phyloP scores from a whole-genome alignment of 1,139 yeast genomes.

The Trichomonascaceae sp. region DNA sequence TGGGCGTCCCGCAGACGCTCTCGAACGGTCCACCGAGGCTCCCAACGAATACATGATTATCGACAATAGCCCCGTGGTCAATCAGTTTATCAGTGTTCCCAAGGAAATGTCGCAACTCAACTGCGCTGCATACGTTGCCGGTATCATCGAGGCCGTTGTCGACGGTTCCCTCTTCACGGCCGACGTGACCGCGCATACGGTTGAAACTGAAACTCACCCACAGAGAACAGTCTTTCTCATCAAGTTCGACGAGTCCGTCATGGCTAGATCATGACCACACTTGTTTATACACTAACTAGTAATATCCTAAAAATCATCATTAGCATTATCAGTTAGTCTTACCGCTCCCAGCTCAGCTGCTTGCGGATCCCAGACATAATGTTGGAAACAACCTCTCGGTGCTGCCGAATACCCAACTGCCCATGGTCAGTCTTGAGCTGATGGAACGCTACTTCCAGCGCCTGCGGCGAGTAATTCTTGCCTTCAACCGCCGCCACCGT shows the following conservation, averaged over 20 bases:
- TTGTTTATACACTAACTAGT: background rate
- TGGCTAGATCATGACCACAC: no score
- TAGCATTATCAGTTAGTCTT: background rate
- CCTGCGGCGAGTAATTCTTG: conserved; percentile 28
- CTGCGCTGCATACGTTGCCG: conserved; percentile 81
- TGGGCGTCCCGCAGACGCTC: conserved; percentile 72
- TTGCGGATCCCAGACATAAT: conserved; percentile 2
- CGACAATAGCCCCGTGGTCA: conserved; percentile 66
- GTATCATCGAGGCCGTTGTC: conserved; percentile 79
- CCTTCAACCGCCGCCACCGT: conserved; percentile 36
- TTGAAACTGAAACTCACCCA: conserved; percentile 51
- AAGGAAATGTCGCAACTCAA: conserved; percentile 67
- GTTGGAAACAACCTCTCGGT: conserved; percentile 1
- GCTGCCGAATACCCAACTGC: conserved; percentile 26
- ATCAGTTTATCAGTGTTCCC: conserved; percentile 70
- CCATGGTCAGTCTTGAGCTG: conserved; percentile 32
- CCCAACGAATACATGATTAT: conserved; percentile 70
- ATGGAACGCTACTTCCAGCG: conserved; percentile 33
- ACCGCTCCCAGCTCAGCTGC: background rate
- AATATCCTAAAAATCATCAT: background rate
- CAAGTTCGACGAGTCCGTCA: conserved; percentile 46
- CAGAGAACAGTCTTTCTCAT: conserved; percentile 73
- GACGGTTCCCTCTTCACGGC: conserved; percentile 75
- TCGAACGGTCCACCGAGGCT: conserved; percentile 77
- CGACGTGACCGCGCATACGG: conserved; percentile 77